phyloP scores from a whole-genome alignment of 2,329 filamentous ascomycete genomes.

The Fusarium concolor region DNA sequence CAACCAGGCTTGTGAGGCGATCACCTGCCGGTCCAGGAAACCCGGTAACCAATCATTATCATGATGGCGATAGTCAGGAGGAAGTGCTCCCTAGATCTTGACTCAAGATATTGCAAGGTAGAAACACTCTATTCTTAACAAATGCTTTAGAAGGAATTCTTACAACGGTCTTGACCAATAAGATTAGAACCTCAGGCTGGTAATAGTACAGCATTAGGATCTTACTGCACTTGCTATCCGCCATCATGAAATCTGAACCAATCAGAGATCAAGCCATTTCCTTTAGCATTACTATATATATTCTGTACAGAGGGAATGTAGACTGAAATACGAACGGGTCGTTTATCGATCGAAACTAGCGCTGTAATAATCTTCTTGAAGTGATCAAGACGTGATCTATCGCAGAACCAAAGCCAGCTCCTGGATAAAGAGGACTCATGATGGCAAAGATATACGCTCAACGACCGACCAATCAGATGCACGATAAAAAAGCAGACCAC shows the following conservation, averaged over 20 bases:
- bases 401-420: too few species aligned
- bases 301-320: too few species aligned
- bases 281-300: too few species aligned
- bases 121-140: not conserved
- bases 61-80: not conserved
- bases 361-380: not conserved
- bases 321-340: not conserved
- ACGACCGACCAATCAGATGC: constrained; percentile 38
- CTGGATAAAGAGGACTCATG: not conserved
- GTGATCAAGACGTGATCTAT: too few species aligned
- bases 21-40: constrained; percentile 41
- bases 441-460: not conserved
- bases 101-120: not conserved
- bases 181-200: not conserved
- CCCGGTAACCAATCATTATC: constrained; percentile 37
- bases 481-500: constrained; percentile 32
- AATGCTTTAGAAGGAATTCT: not conserved
- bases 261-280: not conserved
- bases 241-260: not conserved
- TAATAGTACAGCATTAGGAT: not conserved
- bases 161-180: not conserved
- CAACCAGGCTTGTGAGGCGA: constrained; percentile 39
- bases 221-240: not conserved
- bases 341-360: not conserved
- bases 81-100: not conserved